These are phyloP conservation scores for Paramecium primaurelia DNA, from an alignment of 73 alveolate species.

Conservation along the genomic window DNA sequence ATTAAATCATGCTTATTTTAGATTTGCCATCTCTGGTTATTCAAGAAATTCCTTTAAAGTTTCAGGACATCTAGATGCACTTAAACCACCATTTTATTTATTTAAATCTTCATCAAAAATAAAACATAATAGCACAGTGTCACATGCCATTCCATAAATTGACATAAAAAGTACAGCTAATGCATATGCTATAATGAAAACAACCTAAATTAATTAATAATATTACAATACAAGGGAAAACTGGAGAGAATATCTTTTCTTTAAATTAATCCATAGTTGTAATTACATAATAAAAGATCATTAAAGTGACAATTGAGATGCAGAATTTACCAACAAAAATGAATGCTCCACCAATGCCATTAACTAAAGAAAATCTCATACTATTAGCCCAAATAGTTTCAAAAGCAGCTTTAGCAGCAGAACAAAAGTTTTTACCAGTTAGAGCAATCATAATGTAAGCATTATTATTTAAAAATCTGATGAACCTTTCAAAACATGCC, in stretches of 20 bases:
- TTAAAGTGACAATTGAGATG: slow-evolving; percentile 78
- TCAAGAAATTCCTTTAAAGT: slow-evolving; percentile 45
- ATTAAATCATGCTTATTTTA: slow-evolving; percentile 37
- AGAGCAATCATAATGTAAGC: slow-evolving; percentile 96
- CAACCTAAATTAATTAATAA: slow-evolving; percentile 37
- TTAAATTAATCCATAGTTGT: slow-evolving; percentile 64
- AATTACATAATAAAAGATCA: slow-evolving; percentile 84
- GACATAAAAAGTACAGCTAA: slow-evolving; percentile 78
- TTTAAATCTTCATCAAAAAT: slow-evolving; percentile 84
- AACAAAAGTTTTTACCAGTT: slow-evolving; percentile 92
- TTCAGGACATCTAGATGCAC: slow-evolving; percentile 61
- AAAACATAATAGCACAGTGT: slow-evolving; percentile 81
- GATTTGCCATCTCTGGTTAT: not conserved
- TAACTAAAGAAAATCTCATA: slow-evolving; percentile 90
- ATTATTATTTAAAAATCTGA: slow-evolving; percentile 90
- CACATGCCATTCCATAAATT: slow-evolving; percentile 89
- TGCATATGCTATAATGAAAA: slow-evolving; percentile 75
- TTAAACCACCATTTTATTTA: slow-evolving; percentile 49
- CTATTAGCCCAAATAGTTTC: slow-evolving; percentile 89
- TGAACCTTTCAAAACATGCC: slow-evolving; percentile 90
- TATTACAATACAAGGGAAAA: slow-evolving; percentile 74
- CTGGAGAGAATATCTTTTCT: slow-evolving; percentile 75
- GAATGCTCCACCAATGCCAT: slow-evolving; percentile 90
- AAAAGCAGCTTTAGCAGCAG: slow-evolving; percentile 96
- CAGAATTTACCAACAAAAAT: slow-evolving; percentile 87